These are phyloP conservation scores for Strombidium stylifer DNA, from an alignment of 73 alveolate genomes.

Conservation along the genomic window DNA sequence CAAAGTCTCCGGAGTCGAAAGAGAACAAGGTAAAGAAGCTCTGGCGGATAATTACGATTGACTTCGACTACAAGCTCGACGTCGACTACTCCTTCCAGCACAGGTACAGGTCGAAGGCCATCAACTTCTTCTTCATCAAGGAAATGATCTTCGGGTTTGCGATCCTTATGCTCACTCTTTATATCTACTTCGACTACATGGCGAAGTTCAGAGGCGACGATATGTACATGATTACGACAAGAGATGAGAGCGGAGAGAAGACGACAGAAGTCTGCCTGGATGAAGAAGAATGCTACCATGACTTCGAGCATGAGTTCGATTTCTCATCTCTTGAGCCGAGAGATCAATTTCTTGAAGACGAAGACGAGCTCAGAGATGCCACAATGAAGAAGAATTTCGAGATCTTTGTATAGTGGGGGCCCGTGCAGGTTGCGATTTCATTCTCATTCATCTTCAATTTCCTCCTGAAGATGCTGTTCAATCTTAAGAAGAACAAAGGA, in stretches of 20 bases:
- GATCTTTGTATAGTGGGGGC: constrained; percentile 28
- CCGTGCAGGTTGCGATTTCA: constrained; percentile 41
- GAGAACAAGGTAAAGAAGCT: background rate
- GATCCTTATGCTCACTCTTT: constrained; percentile 48
- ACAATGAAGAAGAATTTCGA: no score
- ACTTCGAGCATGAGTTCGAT: no score
- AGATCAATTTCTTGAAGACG: no score
- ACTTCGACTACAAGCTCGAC: constrained; percentile 27
- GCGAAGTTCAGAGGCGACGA: no score
- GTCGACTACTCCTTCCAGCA: constrained; percentile 57
- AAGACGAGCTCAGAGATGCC: no score
- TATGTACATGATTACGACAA: no score
- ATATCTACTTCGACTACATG: constrained; percentile 46
- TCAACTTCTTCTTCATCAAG: constrained; percentile 43
- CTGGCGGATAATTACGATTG: constrained; percentile 8
- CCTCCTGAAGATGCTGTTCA: constrained; percentile 34
- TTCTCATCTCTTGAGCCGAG: no score
- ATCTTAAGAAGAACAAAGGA: no score
- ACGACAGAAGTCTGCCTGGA: no score
- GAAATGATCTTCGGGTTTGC: constrained; percentile 55
- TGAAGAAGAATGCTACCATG: no score
- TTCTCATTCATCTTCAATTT: constrained; percentile 32
- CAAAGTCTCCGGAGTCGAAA: no score
- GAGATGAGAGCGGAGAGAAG: no score
- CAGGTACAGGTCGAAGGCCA: constrained; percentile 49